Conservation (phyloP, 2,329 filamentous ascomycete genomes). For the Ceratocystiopsis sp. region DNA sequence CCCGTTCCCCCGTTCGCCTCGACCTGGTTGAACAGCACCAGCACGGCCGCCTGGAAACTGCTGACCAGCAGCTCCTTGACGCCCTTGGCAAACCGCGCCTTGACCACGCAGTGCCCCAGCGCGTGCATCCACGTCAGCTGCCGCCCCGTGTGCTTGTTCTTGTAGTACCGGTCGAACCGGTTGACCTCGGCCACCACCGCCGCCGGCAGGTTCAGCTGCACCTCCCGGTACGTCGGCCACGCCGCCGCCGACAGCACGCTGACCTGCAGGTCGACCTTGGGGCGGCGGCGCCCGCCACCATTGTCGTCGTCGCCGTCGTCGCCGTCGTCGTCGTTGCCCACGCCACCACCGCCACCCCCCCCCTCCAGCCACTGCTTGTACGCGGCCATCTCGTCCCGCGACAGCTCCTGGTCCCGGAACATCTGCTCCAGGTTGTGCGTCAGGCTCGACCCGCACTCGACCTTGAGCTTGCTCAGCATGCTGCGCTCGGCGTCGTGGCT, state of each 20-base stretch:
- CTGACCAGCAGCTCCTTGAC: constrained; percentile 80
- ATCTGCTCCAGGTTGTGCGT: constrained; percentile 97
- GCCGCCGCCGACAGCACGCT: constrained; percentile 81
- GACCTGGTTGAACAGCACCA: constrained; percentile 72
- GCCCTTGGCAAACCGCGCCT: constrained; percentile 62
- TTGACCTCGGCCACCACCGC: constrained; percentile 61
- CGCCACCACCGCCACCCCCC: constrained; percentile 27
- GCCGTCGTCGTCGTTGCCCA: too few relatives aligned
- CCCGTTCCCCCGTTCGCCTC: constrained; percentile 5
- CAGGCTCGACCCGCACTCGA: constrained; percentile 84
- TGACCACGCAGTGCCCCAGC: constrained; percentile 78
- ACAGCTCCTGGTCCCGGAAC: constrained; percentile 96
- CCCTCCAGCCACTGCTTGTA: constrained; percentile 47
- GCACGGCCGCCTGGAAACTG: constrained; percentile 78
- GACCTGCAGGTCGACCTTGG: constrained; percentile 56
- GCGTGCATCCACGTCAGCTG: constrained; percentile 84
- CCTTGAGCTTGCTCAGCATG: constrained; percentile 83
- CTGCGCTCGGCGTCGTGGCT: constrained; percentile 90
- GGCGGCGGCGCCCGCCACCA: neutral
- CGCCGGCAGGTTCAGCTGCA: constrained; percentile 50
- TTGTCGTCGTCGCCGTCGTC: neutral
- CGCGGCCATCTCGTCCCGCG: constrained; percentile 78
- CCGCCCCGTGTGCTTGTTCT: constrained; percentile 73
- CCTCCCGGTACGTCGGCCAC: constrained; percentile 72
- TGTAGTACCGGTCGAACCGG: constrained; percentile 74